Evolutionary conservation across 345 rosid genomes (phyloP).

Genomic region (Cochlearia excelsa): DNA sequence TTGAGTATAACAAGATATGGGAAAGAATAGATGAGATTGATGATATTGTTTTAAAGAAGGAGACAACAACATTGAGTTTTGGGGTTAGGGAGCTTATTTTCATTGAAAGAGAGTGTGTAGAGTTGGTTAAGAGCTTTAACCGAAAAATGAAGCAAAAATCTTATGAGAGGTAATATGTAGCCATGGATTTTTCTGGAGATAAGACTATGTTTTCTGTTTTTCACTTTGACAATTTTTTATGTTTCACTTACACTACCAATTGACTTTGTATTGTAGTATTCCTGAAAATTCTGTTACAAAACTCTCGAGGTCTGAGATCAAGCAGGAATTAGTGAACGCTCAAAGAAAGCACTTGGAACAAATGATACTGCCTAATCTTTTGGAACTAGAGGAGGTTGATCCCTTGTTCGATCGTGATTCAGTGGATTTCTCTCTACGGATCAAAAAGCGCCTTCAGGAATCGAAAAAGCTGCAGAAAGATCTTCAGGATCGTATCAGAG

Average conservation of each 20-base stretch:
- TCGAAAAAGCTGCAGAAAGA: slow-evolving; percentile 72
- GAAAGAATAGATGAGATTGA: slow-evolving; percentile 66
- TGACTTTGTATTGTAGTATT: slow-evolving; percentile 47
- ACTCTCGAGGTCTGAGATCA: slow-evolving; percentile 67
- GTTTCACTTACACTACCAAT: slow-evolving; percentile 25
- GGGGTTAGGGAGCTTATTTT: slow-evolving; percentile 77
- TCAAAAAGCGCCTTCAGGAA: slow-evolving; percentile 61
- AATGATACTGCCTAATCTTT: slow-evolving; percentile 61
- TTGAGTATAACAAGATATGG: slow-evolving; percentile 59
- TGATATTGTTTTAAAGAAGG: slow-evolving; percentile 54
- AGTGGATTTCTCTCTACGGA: slow-evolving; percentile 55
- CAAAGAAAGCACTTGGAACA: slow-evolving; percentile 75
- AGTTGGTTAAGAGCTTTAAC: slow-evolving; percentile 58
- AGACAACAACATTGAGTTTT: slow-evolving; percentile 58
- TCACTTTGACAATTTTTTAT: slow-evolving; percentile 1
- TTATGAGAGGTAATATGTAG: slow-evolving; percentile 44
- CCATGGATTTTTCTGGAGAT: slow-evolving; percentile 22
- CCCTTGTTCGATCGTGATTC: slow-evolving; percentile 57
- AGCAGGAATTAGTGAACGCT: slow-evolving; percentile 63
- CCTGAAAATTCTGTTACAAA: slow-evolving; percentile 44
- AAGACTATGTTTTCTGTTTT: slow-evolving; percentile 18
- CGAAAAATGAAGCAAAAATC: slow-evolving; percentile 49
- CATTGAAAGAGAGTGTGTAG: slow-evolving; percentile 78
- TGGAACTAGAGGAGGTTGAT: slow-evolving; percentile 68
- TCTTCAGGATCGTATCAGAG: slow-evolving; percentile 61